Evolutionary conservation across 805 yeast species (phyloP).

Genomic region (Monosporozyma aquatica): DNA sequence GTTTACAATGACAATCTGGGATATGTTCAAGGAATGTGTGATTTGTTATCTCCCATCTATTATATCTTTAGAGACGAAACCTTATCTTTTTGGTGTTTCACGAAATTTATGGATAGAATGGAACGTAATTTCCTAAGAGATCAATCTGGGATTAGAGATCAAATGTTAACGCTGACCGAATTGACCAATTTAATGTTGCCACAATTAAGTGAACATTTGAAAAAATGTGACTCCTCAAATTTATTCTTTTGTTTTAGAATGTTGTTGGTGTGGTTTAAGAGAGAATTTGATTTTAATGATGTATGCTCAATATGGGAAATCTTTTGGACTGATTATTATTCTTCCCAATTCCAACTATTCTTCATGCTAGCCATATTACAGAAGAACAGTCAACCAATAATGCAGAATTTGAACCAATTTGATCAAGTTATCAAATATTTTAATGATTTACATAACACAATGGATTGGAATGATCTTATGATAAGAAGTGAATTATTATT

Average conservation of each 20-base stretch:
- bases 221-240: slow-evolving; percentile 79
- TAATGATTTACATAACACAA: slow-evolving; percentile 75
- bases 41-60: slow-evolving; percentile 79
- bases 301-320: slow-evolving; percentile 85
- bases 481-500: slow-evolving; percentile 81
- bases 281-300: slow-evolving; percentile 77
- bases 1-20: slow-evolving; percentile 78
- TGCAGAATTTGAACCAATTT: slow-evolving; percentile 63
- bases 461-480: slow-evolving; percentile 67
- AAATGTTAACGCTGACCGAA: slow-evolving; percentile 75
- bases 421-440: slow-evolving; percentile 89
- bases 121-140: slow-evolving; percentile 87
- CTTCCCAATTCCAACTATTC: slow-evolving; percentile 82
- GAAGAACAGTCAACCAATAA: slow-evolving; percentile 71
- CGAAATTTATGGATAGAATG: slow-evolving; percentile 85
- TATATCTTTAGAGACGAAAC: slow-evolving; percentile 58
- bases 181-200: slow-evolving; percentile 89
- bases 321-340: slow-evolving; percentile 77
- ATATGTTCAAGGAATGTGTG: slow-evolving; percentile 98
- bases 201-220: slow-evolving; percentile 68
- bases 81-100: slow-evolving; percentile 81
- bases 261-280: slow-evolving; percentile 90
- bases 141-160: slow-evolving; percentile 87
- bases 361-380: slow-evolving; percentile 84
- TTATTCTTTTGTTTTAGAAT: slow-evolving; percentile 90